Conservation (phyloP, 352 stramenopile species). For the Pythium aristosporum region DNA sequence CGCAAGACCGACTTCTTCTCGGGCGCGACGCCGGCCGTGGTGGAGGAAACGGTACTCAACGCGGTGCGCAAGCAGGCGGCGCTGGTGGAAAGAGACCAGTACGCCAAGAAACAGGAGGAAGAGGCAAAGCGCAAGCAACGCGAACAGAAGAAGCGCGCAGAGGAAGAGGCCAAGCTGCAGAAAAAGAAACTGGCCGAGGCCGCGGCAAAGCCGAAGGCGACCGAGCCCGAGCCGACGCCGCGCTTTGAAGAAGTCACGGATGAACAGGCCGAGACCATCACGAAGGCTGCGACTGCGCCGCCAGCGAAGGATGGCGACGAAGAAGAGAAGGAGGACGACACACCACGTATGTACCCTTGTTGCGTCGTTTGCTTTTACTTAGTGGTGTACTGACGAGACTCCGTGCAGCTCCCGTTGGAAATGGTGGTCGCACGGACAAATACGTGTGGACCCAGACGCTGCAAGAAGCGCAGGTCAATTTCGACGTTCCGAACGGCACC, state of each 20-base stretch:
- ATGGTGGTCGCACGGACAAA: slow-evolving; percentile 90
- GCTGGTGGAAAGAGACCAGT: slow-evolving; percentile 80
- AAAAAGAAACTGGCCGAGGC: slow-evolving; percentile 55
- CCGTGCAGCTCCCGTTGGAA: slow-evolving; percentile 81
- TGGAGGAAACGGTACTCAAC: slow-evolving; percentile 87
- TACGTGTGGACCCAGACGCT: slow-evolving; percentile 99
- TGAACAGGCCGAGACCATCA: slow-evolving; percentile 40
- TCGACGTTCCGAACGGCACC: slow-evolving; percentile 92
- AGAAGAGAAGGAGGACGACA: slow-evolving; percentile 54
- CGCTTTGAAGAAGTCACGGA: slow-evolving; percentile 86
- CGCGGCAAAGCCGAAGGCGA: slow-evolving; percentile 30
- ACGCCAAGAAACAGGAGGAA: slow-evolving; percentile 74
- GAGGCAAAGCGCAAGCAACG: slow-evolving; percentile 63
- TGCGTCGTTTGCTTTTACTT: neutral
- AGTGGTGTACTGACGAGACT: neutral
- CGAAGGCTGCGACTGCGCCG: slow-evolving; percentile 20
- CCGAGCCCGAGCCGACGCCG: slow-evolving; percentile 34
- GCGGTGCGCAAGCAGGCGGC: slow-evolving; percentile 92
- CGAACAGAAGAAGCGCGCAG: slow-evolving; percentile 54
- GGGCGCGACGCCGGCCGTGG: slow-evolving; percentile 71
- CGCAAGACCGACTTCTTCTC: slow-evolving; percentile 99
- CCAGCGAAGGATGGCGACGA: slow-evolving; percentile 15
- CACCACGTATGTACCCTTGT: slow-evolving; percentile 45
- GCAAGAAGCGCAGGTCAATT: slow-evolving; percentile 92
- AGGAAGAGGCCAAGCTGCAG: slow-evolving; percentile 43